These are phyloP conservation scores for Geosmithia putterillii DNA, from an alignment of 2,329 filamentous ascomycete genomes.

Conservation along the genomic window DNA sequence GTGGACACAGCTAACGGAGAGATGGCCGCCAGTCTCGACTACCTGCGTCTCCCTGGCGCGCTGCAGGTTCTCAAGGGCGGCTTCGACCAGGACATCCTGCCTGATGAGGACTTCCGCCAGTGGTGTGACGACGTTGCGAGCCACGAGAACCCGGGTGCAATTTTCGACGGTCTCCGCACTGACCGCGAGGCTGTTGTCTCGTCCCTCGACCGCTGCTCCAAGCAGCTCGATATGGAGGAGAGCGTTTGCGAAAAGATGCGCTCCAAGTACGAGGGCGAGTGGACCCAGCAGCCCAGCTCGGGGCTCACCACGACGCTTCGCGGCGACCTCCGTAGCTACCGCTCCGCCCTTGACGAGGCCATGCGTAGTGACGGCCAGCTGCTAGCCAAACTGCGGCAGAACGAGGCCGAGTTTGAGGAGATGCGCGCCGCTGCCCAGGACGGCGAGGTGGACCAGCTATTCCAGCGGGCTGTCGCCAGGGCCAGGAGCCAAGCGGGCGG, in stretches of 20 bases:
- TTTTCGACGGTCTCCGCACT: conserved; percentile 66
- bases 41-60: conserved; percentile 78
- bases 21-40: conserved; percentile 91
- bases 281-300: conserved; percentile 94
- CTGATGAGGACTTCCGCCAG: conserved; percentile 81
- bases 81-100: conserved; percentile 75
- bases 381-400: conserved; percentile 71
- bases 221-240: conserved; percentile 92
- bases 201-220: conserved; percentile 66
- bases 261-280: conserved; percentile 88
- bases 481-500: conserved; percentile 47
- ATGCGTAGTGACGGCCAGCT: conserved; percentile 76
- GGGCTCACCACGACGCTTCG: conserved; percentile 78
- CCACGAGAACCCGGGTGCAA: conserved; percentile 65
- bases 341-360: conserved; percentile 81
- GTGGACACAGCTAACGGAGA: conserved; percentile 89
- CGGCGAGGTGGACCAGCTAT: conserved; percentile 78
- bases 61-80: conserved; percentile 87
- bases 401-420: conserved; percentile 82
- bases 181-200: conserved; percentile 66
- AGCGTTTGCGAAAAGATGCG: conserved; percentile 99
- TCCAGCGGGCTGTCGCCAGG: conserved; percentile 72
- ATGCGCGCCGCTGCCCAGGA: conserved; percentile 84
- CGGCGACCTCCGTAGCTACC: conserved; percentile 77
- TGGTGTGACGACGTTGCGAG: conserved; percentile 92